Conservation (phyloP, 768 basidiomycete species). For the Lactarius akahatsu region DNA sequence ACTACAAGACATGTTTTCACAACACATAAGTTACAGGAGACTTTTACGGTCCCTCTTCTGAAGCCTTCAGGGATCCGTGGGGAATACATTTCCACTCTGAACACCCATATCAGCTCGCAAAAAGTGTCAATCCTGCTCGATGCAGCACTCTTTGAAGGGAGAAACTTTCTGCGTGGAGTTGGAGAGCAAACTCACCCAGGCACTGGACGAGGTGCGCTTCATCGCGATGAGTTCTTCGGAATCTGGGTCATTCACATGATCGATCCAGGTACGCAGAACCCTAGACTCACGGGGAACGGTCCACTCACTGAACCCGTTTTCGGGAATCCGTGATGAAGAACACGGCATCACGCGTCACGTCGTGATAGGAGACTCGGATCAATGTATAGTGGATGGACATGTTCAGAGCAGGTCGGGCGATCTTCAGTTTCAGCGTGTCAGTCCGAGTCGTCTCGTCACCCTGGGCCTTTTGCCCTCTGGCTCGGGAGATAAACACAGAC, state of each 20-base stretch:
- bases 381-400: too few species aligned
- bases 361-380: too few species aligned
- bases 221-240: too few species aligned
- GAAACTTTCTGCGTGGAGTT: background rate
- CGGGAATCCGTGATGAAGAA: background rate
- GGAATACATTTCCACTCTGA: slow-evolving; percentile 1
- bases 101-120: background rate
- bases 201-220: background rate
- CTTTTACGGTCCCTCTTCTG: background rate
- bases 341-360: too few species aligned
- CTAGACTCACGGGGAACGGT: too few species aligned
- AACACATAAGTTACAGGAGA: background rate
- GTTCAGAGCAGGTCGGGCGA: too few species aligned
- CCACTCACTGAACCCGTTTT: background rate
- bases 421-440: too few species aligned
- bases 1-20: background rate
- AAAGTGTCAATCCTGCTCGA: background rate
- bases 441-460: too few species aligned
- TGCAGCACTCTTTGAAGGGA: background rate
- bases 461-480: too few species aligned
- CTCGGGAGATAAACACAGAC: too few species aligned
- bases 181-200: background rate
- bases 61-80: background rate
- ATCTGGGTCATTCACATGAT: too few species aligned
- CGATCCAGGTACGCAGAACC: background rate